Conservation (phyloP, 202 grass and related monocot species). For the Musa balbisiana region DNA sequence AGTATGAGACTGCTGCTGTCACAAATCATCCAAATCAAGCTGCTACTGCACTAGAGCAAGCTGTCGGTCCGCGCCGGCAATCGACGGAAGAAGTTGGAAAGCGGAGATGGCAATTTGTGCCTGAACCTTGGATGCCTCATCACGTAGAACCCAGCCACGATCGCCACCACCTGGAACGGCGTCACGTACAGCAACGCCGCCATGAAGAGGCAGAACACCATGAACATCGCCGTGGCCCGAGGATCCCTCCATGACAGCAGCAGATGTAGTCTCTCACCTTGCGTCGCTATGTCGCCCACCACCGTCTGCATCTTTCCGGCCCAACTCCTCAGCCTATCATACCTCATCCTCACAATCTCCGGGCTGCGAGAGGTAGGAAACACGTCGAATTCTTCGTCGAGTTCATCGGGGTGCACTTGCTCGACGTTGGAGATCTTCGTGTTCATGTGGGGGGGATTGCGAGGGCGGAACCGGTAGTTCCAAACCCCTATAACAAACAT, state of each 20-base stretch:
- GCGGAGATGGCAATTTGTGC: conserved; percentile 42
- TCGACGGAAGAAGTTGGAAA: conserved; percentile 79
- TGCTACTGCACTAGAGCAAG: conserved; percentile 33
- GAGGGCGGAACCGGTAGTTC: conserved; percentile 69
- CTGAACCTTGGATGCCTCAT: conserved; percentile 92
- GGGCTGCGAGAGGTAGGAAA: conserved; percentile 46
- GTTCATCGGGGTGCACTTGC: conserved; percentile 48
- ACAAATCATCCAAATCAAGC: no score
- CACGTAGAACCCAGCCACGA: conserved; percentile 54
- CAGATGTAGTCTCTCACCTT: conserved; percentile 83
- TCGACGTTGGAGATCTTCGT: conserved; percentile 65
- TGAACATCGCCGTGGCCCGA: conserved; percentile 76
- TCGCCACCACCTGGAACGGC: conserved; percentile 47
- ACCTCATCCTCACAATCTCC: conserved; percentile 57
- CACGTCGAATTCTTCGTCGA: conserved; percentile 89
- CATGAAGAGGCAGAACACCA: conserved; percentile 60
- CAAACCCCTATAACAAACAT: conserved; percentile 81
- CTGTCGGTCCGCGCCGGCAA: conserved; percentile 76
- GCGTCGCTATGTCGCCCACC: conserved; percentile 75
- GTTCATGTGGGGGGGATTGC: conserved; percentile 77
- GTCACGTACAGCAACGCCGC: conserved; percentile 54
- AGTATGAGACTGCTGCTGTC: neutral
- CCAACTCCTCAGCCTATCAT: conserved; percentile 61
- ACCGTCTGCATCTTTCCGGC: conserved; percentile 61
- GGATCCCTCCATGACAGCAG: conserved; percentile 93